phyloP scores from a whole-genome alignment of 1,139 yeast species.

The Waltiozyma sp. region DNA sequence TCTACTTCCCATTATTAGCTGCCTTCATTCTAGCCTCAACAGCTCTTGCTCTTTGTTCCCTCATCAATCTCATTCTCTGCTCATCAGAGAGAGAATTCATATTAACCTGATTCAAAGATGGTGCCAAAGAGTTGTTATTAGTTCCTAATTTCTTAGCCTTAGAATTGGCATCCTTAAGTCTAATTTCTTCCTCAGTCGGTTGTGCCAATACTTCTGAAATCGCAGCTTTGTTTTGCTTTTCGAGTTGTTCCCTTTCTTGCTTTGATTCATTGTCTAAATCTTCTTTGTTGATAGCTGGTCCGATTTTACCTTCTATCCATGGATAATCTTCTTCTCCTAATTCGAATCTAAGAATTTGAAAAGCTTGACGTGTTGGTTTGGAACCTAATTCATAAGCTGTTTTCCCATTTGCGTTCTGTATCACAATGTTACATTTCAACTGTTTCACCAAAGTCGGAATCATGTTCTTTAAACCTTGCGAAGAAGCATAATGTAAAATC shows the following conservation, averaged over 20 bases:
- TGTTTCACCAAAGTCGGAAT: slow-evolving; percentile 52
- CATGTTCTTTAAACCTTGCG: slow-evolving; percentile 57
- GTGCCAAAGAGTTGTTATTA: slow-evolving; percentile 3
- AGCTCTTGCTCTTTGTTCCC: slow-evolving; percentile 94
- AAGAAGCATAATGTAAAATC: slow-evolving; percentile 67
- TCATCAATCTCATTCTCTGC: slow-evolving; percentile 66
- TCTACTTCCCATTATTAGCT: background rate
- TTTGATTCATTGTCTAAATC: slow-evolving; percentile 43
- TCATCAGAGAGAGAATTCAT: slow-evolving; percentile 41
- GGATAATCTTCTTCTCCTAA: slow-evolving; percentile 54
- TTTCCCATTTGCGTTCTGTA: slow-evolving; percentile 40
- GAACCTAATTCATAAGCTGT: slow-evolving; percentile 53
- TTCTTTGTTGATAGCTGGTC: slow-evolving; percentile 51
- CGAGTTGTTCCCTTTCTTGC: slow-evolving; percentile 23
- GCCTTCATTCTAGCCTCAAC: slow-evolving; percentile 63
- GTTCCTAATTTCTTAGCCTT: slow-evolving; percentile 17
- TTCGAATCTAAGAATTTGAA: slow-evolving; percentile 56
- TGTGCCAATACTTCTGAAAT: slow-evolving; percentile 24
- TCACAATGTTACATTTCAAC: slow-evolving; percentile 61
- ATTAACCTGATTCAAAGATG: slow-evolving; percentile 18
- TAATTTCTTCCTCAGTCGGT: slow-evolving; percentile 13
- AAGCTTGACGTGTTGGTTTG: slow-evolving; percentile 36
- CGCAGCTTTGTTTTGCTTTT: slow-evolving; percentile 19
- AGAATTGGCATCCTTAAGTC: slow-evolving; percentile 5
- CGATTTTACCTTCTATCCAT: slow-evolving; percentile 65